These are phyloP conservation scores for Tagetes patula DNA, from an alignment of 129 eudicot genomes.

Conservation along the genomic window DNA sequence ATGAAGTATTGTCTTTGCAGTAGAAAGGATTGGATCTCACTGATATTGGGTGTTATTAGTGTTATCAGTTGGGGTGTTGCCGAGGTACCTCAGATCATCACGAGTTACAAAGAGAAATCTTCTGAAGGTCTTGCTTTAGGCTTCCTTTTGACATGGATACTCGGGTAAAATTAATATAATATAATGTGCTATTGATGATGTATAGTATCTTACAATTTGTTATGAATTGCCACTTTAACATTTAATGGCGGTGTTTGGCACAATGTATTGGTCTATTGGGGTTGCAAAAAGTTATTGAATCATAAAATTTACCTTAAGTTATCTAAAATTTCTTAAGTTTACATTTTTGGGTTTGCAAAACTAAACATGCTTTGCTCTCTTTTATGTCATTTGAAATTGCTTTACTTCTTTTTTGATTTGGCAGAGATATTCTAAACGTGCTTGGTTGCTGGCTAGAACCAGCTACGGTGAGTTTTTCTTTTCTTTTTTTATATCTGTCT, in stretches of 20 bases:
- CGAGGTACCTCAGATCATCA: constrained; percentile 77
- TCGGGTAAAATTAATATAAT: constrained; percentile 49
- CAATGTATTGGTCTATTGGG: not conserved
- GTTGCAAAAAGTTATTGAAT: not conserved
- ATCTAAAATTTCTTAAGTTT: not conserved
- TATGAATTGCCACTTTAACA: not conserved
- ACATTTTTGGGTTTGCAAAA: constrained; percentile 1
- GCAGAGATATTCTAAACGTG: constrained; percentile 75
- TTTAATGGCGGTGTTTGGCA: not conserved
- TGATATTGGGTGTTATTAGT: constrained; percentile 60
- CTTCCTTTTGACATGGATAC: constrained; percentile 69
- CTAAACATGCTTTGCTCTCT: not conserved
- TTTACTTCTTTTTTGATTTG: constrained; percentile 14
- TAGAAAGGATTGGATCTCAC: constrained; percentile 52
- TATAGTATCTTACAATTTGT: not conserved
- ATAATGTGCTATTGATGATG: not conserved
- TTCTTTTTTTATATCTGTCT: not conserved
- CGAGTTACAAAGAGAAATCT: constrained; percentile 64
- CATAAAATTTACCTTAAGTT: not conserved
- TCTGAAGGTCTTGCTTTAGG: constrained; percentile 66
- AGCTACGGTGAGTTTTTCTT: constrained; percentile 65
- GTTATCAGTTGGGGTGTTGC: constrained; percentile 78
- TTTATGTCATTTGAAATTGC: not conserved
- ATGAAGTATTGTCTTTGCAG: constrained; percentile 62
- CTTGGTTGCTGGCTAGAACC: constrained; percentile 90